Evolutionary conservation across 305 asterid genomes (phyloP), one percentile per base, ranked within the genome.

Genomic region (Andrographis paniculata): DNA sequence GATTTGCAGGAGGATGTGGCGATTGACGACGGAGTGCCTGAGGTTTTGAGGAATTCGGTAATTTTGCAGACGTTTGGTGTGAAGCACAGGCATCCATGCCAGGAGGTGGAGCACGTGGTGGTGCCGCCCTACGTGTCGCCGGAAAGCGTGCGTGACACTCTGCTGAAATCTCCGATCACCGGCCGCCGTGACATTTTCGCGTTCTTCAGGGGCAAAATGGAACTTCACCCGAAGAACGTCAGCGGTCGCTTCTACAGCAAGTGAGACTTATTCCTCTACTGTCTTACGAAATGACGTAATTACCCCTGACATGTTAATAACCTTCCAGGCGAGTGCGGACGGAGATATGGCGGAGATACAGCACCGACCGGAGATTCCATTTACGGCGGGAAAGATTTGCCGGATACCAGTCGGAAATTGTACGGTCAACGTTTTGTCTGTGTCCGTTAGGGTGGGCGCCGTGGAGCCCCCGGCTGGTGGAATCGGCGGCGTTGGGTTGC

Each of bases 371-470:
- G 48, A 60, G 76, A 45, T 85, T 88, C 60, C 74, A 85, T 67
- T 44, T 88, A 10, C 63, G 63, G 58, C 46, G 95, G 33, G 63
- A 76, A 9, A 58, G 95, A 10, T 75, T 79, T 40, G 57, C 70
- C 56, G 94, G 86, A 46, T 88, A 77, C 75, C 91, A 77, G 49
- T 82, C 85, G 5, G 97, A 88, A 59, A 88, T 88, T 0, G 66
- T 52, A 2, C 73, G 89, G 10, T 78, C 97, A 9, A 79, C 63
- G 42, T 87, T 84, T 50, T 87, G 97, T 45, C 55, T 87, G 14
- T 82, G 94, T 2, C 97, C 97, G 0, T 43, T 87, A 30, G 97
- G 97, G 5, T 87, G 97, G 97, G 97, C 97, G 40, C 97, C 95
- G 0, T 87, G 97, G 97, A 84, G 97, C 60, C 97, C 97, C 0